phyloP scores from a whole-genome alignment of 2,329 filamentous ascomycete genomes.

The Diaporthe helianthi region DNA sequence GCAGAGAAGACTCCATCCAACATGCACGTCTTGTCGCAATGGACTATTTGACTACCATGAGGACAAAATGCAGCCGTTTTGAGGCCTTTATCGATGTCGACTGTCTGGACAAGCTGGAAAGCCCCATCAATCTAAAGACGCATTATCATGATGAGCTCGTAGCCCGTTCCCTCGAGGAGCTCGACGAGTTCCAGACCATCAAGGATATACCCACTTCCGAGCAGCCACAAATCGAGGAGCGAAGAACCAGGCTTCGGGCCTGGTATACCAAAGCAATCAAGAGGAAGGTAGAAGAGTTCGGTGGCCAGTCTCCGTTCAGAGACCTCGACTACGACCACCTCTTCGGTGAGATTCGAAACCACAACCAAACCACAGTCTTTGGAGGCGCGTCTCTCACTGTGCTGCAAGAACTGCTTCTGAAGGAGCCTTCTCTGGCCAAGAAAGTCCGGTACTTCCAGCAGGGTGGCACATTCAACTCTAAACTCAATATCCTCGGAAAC shows the following conservation, averaged over 20 bases:
- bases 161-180: slow-evolving; percentile 28
- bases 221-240: background rate
- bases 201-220: slow-evolving; percentile 2
- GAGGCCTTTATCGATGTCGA: slow-evolving; percentile 27
- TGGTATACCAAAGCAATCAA: slow-evolving; percentile 30
- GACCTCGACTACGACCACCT: slow-evolving; percentile 18
- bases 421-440: slow-evolving; percentile 13
- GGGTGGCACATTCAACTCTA: slow-evolving; percentile 32
- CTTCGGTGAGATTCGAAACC: slow-evolving; percentile 23
- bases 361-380: slow-evolving; percentile 30
- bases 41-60: slow-evolving; percentile 33
- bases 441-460: slow-evolving; percentile 32
- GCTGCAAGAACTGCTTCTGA: slow-evolving; percentile 27
- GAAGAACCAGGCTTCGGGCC: slow-evolving; percentile 1
- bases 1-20: slow-evolving; percentile 21
- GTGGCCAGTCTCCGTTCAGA: slow-evolving; percentile 8
- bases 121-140: slow-evolving; percentile 33
- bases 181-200: slow-evolving; percentile 20
- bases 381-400: slow-evolving; percentile 33
- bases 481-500: slow-evolving; percentile 34
- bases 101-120: slow-evolving; percentile 18
- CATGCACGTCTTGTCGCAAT: slow-evolving; percentile 29
- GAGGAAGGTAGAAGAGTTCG: slow-evolving; percentile 29
- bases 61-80: slow-evolving; percentile 19
- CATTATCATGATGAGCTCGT: slow-evolving; percentile 35